These are phyloP conservation scores for Solanum chiquidenum DNA, from an alignment of 257 asterid species.

Conservation along the genomic window DNA sequence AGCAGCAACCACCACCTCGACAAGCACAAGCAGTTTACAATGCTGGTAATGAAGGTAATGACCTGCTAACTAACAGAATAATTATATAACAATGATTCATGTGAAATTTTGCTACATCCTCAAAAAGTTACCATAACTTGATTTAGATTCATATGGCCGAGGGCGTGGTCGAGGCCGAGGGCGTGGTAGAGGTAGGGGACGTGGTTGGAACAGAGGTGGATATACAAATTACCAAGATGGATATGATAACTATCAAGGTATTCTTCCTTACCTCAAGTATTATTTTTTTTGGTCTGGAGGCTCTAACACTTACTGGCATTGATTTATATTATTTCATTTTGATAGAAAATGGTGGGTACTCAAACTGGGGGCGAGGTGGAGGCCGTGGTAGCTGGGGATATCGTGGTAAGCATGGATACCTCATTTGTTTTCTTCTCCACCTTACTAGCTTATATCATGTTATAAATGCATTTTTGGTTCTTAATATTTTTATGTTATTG, in stretches of 20 bases:
- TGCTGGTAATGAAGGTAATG: constrained; percentile 53
- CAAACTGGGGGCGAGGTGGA: constrained; percentile 33
- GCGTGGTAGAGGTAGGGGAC: constrained; percentile 90
- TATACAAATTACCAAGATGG: constrained; percentile 45
- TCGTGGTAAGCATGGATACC: constrained; percentile 38
- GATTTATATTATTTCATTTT: not conserved
- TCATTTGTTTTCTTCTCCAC: not conserved
- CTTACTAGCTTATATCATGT: not conserved
- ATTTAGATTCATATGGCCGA: constrained; percentile 61
- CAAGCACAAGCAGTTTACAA: constrained; percentile 45
- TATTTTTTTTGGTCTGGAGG: no score
- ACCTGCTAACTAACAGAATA: not conserved
- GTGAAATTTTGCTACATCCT: not conserved
- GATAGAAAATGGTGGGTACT: constrained; percentile 42
- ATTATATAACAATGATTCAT: not conserved
- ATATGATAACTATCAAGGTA: not conserved
- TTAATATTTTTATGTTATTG: not conserved
- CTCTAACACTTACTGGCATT: not conserved
- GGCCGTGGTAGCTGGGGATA: constrained; percentile 57
- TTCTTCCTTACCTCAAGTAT: not conserved
- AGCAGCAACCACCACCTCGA: constrained; percentile 40
- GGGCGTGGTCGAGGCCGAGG: constrained; percentile 61
- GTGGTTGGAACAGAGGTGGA: constrained; percentile 93
- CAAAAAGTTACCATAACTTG: not conserved
- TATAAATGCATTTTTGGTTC: not conserved